Conservation (phyloP, 345 rosid species). For the Diplotaxis tenuifolia region DNA sequence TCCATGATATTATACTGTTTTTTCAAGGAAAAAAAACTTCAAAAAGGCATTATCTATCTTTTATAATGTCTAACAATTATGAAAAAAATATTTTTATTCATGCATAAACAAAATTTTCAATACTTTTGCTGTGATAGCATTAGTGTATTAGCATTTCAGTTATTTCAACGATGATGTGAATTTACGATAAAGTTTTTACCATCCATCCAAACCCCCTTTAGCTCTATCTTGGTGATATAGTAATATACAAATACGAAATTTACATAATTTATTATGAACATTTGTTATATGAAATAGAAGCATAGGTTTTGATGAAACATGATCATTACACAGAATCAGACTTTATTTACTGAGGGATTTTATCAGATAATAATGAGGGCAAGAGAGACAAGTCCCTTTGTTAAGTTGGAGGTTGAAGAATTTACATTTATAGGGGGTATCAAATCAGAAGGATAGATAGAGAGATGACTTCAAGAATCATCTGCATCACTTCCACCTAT, state of each 20-base stretch:
- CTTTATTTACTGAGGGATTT: slow-evolving; percentile 17
- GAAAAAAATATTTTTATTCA: neutral
- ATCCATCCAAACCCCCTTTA: neutral
- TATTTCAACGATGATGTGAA: neutral
- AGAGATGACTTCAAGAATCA: slow-evolving; percentile 52
- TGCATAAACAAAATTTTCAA: neutral
- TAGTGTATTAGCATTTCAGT: neutral
- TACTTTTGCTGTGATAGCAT: neutral
- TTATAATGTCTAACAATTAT: neutral
- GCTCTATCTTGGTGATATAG: neutral
- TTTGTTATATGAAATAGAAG: slow-evolving; percentile 8
- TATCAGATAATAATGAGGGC: neutral
- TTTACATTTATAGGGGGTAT: slow-evolving; percentile 20
- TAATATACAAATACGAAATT: neutral
- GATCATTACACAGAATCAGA: slow-evolving; percentile 16
- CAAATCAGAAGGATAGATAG: neutral
- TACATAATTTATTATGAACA: neutral
- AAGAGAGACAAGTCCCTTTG: neutral
- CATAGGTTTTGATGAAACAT: neutral
- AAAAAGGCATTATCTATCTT: neutral
- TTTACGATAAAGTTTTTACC: too few species aligned
- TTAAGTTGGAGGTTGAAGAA: slow-evolving; percentile 23
- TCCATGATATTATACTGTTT: neutral
- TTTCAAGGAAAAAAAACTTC: neutral
- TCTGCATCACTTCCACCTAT: slow-evolving; percentile 90